These are phyloP conservation scores for Pelargonium australe DNA, from an alignment of 441 rosid genomes.

Conservation along the genomic window DNA sequence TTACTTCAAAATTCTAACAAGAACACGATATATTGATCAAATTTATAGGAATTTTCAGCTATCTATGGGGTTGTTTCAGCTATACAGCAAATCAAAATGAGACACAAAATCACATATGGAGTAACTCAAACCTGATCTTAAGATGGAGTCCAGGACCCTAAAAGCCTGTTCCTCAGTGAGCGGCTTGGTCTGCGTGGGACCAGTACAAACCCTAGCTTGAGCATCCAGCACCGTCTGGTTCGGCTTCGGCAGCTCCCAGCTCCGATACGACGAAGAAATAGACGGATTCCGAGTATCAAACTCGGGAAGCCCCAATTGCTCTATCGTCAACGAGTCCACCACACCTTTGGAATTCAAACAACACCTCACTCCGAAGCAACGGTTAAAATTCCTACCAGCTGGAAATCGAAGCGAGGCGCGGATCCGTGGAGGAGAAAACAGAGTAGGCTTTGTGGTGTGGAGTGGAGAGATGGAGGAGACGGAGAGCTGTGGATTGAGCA, in stretches of 20 bases:
- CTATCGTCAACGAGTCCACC: conserved; percentile 45
- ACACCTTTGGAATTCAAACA: conserved; percentile 22
- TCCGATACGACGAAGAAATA: conserved; percentile 66
- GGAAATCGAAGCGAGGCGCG: conserved; percentile 29
- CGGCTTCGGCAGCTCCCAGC: conserved; percentile 50
- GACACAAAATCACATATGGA: background rate
- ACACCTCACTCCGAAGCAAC: background rate
- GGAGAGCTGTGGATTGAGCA: conserved; percentile 34
- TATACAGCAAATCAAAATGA: background rate
- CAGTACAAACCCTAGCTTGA: conserved; percentile 93
- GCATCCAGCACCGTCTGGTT: conserved; percentile 87
- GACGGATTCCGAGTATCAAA: conserved; percentile 64
- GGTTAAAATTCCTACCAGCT: conserved; percentile 15
- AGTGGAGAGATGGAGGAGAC: conserved; percentile 27
- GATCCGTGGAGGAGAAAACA: conserved; percentile 11
- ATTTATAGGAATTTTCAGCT: background rate
- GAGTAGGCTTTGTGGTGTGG: conserved; percentile 22
- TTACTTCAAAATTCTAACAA: conserved; percentile 1
- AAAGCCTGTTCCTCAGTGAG: conserved; percentile 71
- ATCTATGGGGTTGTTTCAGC: background rate
- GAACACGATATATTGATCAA: background rate
- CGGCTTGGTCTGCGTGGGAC: conserved; percentile 85
- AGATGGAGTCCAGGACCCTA: conserved; percentile 64
- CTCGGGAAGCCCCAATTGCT: conserved; percentile 52
- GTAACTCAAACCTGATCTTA: conserved; percentile 56